Evolutionary conservation across 768 basidiomycete species (phyloP).

Genomic region (Naganishia antarctica): DNA sequence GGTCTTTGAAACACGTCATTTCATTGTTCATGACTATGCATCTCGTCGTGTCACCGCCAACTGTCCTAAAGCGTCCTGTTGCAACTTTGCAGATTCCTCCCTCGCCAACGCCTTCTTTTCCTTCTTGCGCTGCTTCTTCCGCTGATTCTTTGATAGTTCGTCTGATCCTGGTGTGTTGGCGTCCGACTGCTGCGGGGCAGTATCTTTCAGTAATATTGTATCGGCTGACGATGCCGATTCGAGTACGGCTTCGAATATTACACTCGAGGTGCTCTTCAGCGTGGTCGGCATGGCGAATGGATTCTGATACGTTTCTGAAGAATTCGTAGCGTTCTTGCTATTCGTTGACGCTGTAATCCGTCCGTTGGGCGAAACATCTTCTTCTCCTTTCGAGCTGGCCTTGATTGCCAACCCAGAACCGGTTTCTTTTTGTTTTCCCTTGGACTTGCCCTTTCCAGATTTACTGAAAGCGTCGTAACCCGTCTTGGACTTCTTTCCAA

Average conservation of each 20-base stretch:
- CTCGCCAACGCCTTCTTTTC: conserved; percentile 12
- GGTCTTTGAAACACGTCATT: too few species aligned
- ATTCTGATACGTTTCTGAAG: background rate
- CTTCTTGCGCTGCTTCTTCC: conserved; percentile 18
- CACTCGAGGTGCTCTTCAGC: background rate
- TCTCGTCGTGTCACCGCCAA: background rate
- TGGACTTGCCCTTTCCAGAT: conserved; percentile 11
- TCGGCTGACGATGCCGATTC: background rate
- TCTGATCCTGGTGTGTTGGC: background rate
- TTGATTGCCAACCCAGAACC: background rate
- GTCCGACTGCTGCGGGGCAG: background rate
- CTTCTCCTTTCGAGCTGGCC: background rate
- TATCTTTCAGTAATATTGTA: background rate
- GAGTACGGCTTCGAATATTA: background rate
- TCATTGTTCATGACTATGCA: too few species aligned
- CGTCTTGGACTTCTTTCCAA: conserved; percentile 3
- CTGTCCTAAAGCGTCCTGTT: conserved; percentile 1
- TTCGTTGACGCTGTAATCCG: too few species aligned
- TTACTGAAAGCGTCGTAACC: conserved; percentile 11
- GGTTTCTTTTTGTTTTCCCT: conserved; percentile 3
- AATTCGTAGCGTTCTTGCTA: background rate
- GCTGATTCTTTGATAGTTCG: background rate
- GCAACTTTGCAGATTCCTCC: background rate
- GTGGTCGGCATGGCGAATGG: conserved; percentile 7
- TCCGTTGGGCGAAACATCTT: too few species aligned